These are phyloP conservation scores for Schoenoplectus tabernaemontani DNA, from an alignment of 202 grass and related monocot species.

Conservation along the genomic window DNA sequence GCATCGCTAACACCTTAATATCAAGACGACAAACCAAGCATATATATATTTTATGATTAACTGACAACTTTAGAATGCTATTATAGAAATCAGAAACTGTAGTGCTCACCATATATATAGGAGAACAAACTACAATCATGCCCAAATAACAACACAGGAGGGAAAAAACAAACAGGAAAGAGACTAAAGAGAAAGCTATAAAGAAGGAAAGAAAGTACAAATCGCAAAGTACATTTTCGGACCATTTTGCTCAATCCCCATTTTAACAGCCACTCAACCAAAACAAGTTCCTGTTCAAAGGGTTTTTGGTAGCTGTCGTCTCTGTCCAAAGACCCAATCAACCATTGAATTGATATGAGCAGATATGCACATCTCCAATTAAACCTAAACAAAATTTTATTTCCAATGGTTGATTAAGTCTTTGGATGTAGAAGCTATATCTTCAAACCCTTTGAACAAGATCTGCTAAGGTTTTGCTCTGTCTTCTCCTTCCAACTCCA, in stretches of 20 bases:
- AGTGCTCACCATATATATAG: neutral
- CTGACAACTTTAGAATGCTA: neutral
- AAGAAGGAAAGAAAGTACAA: neutral
- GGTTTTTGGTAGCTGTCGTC: neutral
- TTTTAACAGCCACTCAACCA: neutral
- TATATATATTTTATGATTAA: neutral
- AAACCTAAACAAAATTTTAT: neutral
- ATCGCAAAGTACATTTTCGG: neutral
- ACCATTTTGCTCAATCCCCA: slow-evolving; percentile 26
- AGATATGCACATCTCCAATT: neutral
- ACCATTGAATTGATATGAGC: slow-evolving; percentile 2
- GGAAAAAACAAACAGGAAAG: neutral
- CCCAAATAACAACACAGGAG: neutral
- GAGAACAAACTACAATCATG: slow-evolving; percentile 13
- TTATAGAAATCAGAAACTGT: neutral
- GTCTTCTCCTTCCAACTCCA: neutral
- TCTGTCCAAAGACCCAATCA: slow-evolving; percentile 14
- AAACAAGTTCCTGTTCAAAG: slow-evolving; percentile 18
- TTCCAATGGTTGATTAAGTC: slow-evolving; percentile 14
- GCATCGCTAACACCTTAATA: neutral
- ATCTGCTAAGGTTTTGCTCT: neutral
- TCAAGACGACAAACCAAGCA: neutral
- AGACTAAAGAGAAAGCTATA: neutral
- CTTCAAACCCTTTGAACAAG: slow-evolving; percentile 14
- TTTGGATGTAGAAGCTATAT: slow-evolving; percentile 7